phyloP scores from a whole-genome alignment of 345 rosid species.

The Geranium brycei region DNA sequence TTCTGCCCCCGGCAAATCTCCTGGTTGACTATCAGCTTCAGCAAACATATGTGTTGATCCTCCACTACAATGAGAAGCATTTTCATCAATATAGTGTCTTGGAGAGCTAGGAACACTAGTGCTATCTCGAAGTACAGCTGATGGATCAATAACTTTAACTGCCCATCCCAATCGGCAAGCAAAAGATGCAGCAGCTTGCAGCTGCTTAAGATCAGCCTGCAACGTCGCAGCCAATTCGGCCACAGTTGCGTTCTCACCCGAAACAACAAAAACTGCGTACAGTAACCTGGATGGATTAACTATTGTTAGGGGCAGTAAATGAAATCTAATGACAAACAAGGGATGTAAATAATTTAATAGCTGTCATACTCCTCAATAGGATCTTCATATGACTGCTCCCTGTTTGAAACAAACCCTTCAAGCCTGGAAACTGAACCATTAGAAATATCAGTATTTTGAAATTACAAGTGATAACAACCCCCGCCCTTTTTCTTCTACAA shows the following conservation, averaged over 20 bases:
- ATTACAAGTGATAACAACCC: too few relatives aligned
- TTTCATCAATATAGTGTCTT: constrained; percentile 49
- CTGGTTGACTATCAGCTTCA: constrained; percentile 63
- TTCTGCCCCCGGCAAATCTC: constrained; percentile 43
- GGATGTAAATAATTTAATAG: constrained; percentile 6
- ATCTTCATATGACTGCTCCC: constrained; percentile 98
- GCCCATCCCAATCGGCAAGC: constrained; percentile 99
- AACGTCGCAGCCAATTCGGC: constrained; percentile 92
- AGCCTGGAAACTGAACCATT: constrained; percentile 76
- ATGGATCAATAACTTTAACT: constrained; percentile 68
- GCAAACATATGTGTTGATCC: constrained; percentile 31
- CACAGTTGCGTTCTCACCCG: constrained; percentile 91
- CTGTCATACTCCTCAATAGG: constrained; percentile 92
- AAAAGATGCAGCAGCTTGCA: constrained; percentile 97
- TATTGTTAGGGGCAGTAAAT: constrained; percentile 8
- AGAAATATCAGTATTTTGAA: too few relatives aligned
- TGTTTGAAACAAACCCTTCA: constrained; percentile 95
- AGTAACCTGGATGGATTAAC: constrained; percentile 47
- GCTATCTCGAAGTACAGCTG: constrained; percentile 62
- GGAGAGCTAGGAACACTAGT: constrained; percentile 43
- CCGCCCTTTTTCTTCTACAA: too few relatives aligned
- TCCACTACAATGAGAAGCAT: constrained; percentile 34
- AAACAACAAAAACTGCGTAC: constrained; percentile 94
- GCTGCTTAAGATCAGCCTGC: constrained; percentile 88
- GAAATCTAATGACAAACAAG: not conserved